A percentile compares a stretch with the other conserved stretches of the same genome.
phyloP scores from a whole-genome alignment of 2,329 filamentous ascomycete genomes.

The Setomelanomma holmii region DNA sequence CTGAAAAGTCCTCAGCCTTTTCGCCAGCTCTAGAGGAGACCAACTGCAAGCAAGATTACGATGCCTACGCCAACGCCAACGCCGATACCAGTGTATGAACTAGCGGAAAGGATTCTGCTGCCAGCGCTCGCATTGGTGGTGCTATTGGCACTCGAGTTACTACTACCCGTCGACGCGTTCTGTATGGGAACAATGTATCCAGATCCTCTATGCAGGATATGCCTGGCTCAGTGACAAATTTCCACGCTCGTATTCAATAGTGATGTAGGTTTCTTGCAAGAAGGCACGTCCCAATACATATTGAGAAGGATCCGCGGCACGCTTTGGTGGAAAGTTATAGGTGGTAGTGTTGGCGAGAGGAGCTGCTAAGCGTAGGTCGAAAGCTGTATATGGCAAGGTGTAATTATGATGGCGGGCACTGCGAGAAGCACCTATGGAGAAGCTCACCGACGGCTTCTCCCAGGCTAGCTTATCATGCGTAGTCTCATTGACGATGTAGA shows the following conservation, averaged over 20 bases:
- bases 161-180: neutral
- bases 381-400: neutral
- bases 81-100: neutral
- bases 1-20: neutral
- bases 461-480: neutral
- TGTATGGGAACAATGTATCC: neutral
- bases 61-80: neutral
- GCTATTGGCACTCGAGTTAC: no score
- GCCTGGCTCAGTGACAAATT: neutral
- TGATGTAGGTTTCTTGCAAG: constrained; percentile 38
- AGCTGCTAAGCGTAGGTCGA: neutral
- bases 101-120: neutral
- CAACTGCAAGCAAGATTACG: neutral
- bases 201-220: neutral
- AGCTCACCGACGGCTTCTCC: neutral
- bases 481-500: neutral
- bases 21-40: neutral
- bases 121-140: no score
- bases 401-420: neutral
- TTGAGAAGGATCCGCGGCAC: constrained; percentile 37
- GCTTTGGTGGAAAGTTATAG: constrained; percentile 9
- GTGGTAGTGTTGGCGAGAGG: neutral
- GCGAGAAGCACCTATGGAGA: neutral
- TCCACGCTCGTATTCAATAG: constrained; percentile 31
- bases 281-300: constrained; percentile 35